These are phyloP conservation scores for Penicillium pulvis DNA, from an alignment of 495 filamentous ascomycete genomes.

Conservation along the genomic window DNA sequence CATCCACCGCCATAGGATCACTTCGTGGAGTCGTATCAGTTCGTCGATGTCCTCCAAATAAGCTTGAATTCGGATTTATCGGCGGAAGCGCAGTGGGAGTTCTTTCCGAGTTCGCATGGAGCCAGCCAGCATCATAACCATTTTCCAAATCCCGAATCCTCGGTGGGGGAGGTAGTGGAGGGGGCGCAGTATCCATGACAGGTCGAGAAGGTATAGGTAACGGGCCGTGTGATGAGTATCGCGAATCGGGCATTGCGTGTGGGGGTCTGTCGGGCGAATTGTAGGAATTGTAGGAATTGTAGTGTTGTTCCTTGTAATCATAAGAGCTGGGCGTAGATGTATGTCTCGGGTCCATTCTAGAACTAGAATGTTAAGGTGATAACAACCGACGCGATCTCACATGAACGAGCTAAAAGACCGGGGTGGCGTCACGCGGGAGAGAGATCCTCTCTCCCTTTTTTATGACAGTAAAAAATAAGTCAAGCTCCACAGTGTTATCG, in stretches of 20 bases:
- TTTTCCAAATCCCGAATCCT: slow-evolving; percentile 54
- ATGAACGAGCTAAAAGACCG: slow-evolving; percentile 20
- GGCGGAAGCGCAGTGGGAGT: slow-evolving; percentile 41
- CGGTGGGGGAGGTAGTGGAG: slow-evolving; percentile 64
- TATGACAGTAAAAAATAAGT: neutral
- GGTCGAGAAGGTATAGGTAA: slow-evolving; percentile 59
- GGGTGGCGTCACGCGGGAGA: neutral
- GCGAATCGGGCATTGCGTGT: slow-evolving; percentile 34
- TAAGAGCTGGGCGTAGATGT: slow-evolving; percentile 56
- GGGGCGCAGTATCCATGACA: slow-evolving; percentile 51
- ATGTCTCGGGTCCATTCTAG: slow-evolving; percentile 60
- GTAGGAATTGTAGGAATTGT: slow-evolving; percentile 21
- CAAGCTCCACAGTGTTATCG: slow-evolving; percentile 1
- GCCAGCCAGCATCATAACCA: slow-evolving; percentile 62
- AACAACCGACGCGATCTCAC: slow-evolving; percentile 7
- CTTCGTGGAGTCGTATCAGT: slow-evolving; percentile 31
- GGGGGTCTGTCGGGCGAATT: slow-evolving; percentile 20
- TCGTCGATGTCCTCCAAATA: slow-evolving; percentile 50
- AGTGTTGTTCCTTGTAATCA: slow-evolving; percentile 43
- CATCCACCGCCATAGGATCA: slow-evolving; percentile 48
- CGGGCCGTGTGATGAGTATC: slow-evolving; percentile 47
- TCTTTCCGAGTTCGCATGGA: slow-evolving; percentile 54
- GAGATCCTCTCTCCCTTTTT: neutral
- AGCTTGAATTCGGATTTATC: slow-evolving; percentile 56
- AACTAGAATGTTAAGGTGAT: slow-evolving; percentile 19